A percentile compares a stretch with the other conserved stretches of the same genome.
phyloP scores from a whole-genome alignment of 2,329 filamentous ascomycete genomes.

The Epichloe festucae region DNA sequence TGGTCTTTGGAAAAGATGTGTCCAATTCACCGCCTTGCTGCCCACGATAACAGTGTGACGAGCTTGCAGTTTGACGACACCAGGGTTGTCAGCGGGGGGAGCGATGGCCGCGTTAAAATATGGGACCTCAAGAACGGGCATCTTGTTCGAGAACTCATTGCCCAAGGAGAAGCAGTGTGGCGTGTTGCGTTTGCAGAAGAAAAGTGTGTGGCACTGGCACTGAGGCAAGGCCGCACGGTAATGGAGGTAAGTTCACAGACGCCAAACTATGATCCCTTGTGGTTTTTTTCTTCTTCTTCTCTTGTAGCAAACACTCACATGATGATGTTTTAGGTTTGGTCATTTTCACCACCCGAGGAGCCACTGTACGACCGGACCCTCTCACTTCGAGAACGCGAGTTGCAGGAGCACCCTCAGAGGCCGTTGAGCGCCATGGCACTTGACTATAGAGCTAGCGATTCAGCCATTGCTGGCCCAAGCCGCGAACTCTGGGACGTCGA shows the following conservation, averaged over 20 bases:
- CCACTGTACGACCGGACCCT: constrained; percentile 39
- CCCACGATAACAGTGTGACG: constrained; percentile 96
- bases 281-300: not conserved
- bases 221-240: constrained; percentile 71
- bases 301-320: constrained; percentile 5
- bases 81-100: constrained; percentile 88
- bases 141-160: constrained; percentile 79
- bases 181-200: constrained; percentile 96
- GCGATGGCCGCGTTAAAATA: constrained; percentile 94
- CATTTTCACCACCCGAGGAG: constrained; percentile 78
- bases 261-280: not conserved
- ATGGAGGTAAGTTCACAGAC: constrained; percentile 67
- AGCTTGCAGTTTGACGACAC: constrained; percentile 95
- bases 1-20: constrained; percentile 89
- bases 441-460: constrained; percentile 25
- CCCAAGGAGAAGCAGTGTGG: constrained; percentile 92
- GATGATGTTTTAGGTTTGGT: constrained; percentile 59
- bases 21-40: constrained; percentile 85
- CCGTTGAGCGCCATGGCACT: constrained; percentile 38
- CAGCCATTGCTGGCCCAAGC: constrained; percentile 17
- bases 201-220: constrained; percentile 92
- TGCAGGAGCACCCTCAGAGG: constrained; percentile 33
- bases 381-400: constrained; percentile 33
- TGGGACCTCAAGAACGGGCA: constrained; percentile 93
- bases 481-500: constrained; percentile 35